Evolutionary conservation across 805 yeast genomes (phyloP).

Genomic region (Wickerhamomyces mucosus): DNA sequence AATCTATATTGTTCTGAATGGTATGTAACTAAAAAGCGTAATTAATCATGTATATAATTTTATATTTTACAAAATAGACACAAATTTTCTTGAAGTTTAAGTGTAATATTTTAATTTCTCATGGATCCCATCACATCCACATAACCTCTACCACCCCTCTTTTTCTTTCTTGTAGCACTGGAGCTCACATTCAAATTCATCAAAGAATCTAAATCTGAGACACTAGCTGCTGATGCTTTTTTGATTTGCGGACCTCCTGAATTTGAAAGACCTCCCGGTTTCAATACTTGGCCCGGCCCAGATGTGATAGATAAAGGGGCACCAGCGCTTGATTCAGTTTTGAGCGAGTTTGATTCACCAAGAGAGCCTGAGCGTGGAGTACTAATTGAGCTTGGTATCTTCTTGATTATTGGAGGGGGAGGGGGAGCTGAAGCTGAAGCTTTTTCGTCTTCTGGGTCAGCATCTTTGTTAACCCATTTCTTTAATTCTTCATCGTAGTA

Average conservation of each 20-base stretch:
- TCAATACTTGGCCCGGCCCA: conserved; percentile 1
- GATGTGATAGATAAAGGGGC: conserved; percentile 1
- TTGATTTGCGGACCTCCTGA: background rate
- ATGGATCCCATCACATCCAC: conserved; percentile 66
- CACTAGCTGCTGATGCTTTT: background rate
- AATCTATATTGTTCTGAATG: too few species aligned
- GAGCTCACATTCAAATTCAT: conserved; percentile 25
- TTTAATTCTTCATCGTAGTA: conserved; percentile 75
- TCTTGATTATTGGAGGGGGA: conserved; percentile 33
- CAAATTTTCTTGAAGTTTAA: too few species aligned
- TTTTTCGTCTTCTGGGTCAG: conserved; percentile 55
- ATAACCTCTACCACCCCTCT: conserved; percentile 46
- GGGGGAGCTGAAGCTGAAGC: conserved; percentile 67
- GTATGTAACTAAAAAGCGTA: too few species aligned
- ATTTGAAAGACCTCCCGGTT: too few species aligned
- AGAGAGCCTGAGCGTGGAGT: conserved; percentile 31
- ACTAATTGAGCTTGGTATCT: conserved; percentile 23
- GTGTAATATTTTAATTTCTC: too few species aligned
- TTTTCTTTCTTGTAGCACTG: conserved; percentile 26
- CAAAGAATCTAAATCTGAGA: conserved; percentile 36
- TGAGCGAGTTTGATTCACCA: conserved; percentile 6
- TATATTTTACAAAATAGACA: too few species aligned
- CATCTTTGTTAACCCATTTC: conserved; percentile 77
- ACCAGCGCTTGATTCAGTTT: conserved; percentile 3
- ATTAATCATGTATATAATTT: too few species aligned